Evolutionary conservation across 176 grass and related monocot species (phyloP), one percentile per base, ranked within the genome.

Genomic region (Pontederia crassipes): DNA sequence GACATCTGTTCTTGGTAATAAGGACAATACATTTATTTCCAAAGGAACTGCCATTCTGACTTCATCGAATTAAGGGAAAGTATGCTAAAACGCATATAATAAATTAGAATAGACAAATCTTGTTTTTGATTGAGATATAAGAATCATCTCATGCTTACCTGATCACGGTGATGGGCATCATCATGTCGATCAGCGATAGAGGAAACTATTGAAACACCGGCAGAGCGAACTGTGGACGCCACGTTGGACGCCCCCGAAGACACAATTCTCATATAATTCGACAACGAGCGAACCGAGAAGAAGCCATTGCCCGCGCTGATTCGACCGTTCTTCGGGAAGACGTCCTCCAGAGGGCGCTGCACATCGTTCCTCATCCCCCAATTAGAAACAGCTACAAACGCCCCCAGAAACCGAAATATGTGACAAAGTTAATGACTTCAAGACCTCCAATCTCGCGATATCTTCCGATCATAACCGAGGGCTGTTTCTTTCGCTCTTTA

Each of bases 161-260:
- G 86, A 74, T 95, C 83, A 12, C 86, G 83, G 32, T 58, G 83
- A 32, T 58, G 24, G 13, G 45, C 69, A 55, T 90, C 90, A 8
- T 90, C 86, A 4, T 78, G 68, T n/a, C 85, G 82, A 62, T 45
- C 81, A 61, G 91, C 78, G 72, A 95, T 90, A 4, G 91, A 84
- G 74, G 72, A 84, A 2, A 84, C 86, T 3, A 95, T 52, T 13
- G 85, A 85, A 0, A 76, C 79, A 11, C 91, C 73, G 0, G 86
- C 91, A 0, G 86, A 85, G 6, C 86, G 86, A 52, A 95, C 71
- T 8, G 68, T 77, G 16, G 91, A 95, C 12, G 91, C 83, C 14
- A 83, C 91, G 56, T 86, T 87, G 45, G 91, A 95, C 16, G 91
- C 86, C 20, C 91, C 91, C 12, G 91, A 95, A 2, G 86, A 95